These are phyloP conservation scores for Plantago lanceolata DNA, from an alignment of 305 asterid genomes.

Conservation along the genomic window DNA sequence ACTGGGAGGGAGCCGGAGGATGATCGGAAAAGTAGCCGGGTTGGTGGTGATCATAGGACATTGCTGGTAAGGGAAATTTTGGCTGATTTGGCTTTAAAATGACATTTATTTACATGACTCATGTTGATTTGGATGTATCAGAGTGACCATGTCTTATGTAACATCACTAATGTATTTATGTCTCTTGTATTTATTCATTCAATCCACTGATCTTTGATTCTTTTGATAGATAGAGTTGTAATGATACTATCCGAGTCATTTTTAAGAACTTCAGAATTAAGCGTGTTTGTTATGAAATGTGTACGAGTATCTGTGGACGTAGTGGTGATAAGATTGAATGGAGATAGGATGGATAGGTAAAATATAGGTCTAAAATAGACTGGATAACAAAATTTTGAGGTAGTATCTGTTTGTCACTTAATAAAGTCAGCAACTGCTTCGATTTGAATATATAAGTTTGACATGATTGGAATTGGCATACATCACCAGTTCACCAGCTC, in stretches of 20 bases:
- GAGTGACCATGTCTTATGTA: not conserved
- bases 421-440: conserved; percentile 7
- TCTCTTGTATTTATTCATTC: too few relatives aligned
- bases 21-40: conserved; percentile 11
- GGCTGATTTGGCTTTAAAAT: conserved; percentile 45
- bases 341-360: too few relatives aligned
- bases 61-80: conserved; percentile 57
- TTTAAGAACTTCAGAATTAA: too few relatives aligned
- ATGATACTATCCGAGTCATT: too few relatives aligned
- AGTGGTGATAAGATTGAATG: too few relatives aligned
- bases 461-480: conserved; percentile 5
- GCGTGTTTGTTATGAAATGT: too few relatives aligned
- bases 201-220: too few relatives aligned
- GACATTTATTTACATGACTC: conserved; percentile 1
- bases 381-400: not conserved
- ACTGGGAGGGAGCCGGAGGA: conserved; percentile 12
- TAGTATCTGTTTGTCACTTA: not conserved
- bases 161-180: too few relatives aligned
- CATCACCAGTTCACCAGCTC: conserved; percentile 9
- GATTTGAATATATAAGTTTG: not conserved
- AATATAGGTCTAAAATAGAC: not conserved
- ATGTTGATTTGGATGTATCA: not conserved
- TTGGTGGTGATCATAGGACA: conserved; percentile 31
- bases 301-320: too few relatives aligned
- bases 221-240: too few relatives aligned